phyloP scores from a whole-genome alignment of 352 stramenopile species.

The Blastocystis sp. region DNA sequence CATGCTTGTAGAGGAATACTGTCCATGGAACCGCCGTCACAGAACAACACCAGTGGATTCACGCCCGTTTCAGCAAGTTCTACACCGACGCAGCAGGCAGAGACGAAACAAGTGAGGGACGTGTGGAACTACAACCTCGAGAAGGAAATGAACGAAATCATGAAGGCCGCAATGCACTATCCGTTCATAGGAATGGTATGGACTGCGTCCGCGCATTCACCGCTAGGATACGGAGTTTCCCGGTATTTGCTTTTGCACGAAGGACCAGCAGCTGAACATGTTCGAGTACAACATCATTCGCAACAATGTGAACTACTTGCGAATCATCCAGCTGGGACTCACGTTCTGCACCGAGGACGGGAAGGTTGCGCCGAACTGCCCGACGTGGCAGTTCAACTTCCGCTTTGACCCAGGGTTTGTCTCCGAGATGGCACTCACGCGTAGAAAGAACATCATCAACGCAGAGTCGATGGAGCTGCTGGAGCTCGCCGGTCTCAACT shows the following conservation, averaged over 20 bases:
- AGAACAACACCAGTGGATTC: constrained; percentile 29
- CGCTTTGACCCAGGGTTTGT: constrained; percentile 32
- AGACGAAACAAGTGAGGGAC: constrained; percentile 19
- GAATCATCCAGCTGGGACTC: constrained; percentile 70
- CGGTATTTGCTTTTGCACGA: constrained; percentile 62
- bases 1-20: not conserved
- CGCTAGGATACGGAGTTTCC: constrained; percentile 72
- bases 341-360: constrained; percentile 67
- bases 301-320: constrained; percentile 67
- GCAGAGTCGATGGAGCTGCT: constrained; percentile 70
- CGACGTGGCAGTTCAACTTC: constrained; percentile 74
- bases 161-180: constrained; percentile 59
- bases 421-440: not conserved
- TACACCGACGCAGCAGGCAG: not conserved
- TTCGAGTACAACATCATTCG: constrained; percentile 65
- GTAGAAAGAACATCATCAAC: constrained; percentile 63
- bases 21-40: not conserved
- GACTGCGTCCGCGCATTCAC: not conserved
- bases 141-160: constrained; percentile 70
- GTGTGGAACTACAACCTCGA: constrained; percentile 73
- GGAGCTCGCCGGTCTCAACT: constrained; percentile 34
- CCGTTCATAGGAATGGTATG: constrained; percentile 59
- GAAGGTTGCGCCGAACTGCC: constrained; percentile 41
- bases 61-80: constrained; percentile 8
- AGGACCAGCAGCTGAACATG: constrained; percentile 48